Evolutionary conservation across 345 rosid species (phyloP).

Genomic region (Salix dunnii): DNA sequence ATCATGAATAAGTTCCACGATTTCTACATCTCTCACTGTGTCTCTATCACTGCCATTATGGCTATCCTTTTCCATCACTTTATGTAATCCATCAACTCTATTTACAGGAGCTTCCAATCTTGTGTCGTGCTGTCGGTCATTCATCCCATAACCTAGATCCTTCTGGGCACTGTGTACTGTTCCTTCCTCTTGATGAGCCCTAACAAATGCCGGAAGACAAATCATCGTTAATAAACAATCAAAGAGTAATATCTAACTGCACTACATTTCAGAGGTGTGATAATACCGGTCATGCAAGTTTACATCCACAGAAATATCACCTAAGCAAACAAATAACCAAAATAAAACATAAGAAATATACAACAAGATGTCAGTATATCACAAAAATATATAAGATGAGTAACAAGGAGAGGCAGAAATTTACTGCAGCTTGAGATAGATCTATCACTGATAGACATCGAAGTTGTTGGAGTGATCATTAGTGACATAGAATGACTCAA

Average conservation of each 20-base stretch:
- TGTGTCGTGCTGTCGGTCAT: conserved; percentile 23
- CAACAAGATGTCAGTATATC: conserved; percentile 4
- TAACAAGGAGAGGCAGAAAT: not conserved
- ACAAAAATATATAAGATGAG: not conserved
- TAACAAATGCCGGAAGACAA: conserved; percentile 18
- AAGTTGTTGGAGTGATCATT: conserved; percentile 56
- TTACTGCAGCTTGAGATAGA: conserved; percentile 67
- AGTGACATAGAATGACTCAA: conserved; percentile 31
- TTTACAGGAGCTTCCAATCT: conserved; percentile 28
- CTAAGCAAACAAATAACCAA: conserved; percentile 32
- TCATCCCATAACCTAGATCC: conserved; percentile 25
- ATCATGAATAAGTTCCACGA: conserved; percentile 24
- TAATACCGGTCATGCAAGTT: conserved; percentile 49
- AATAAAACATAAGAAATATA: conserved; percentile 15
- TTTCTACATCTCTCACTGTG: conserved; percentile 39
- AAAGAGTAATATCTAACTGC: conserved; percentile 1
- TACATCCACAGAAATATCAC: conserved; percentile 71
- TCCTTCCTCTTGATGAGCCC: conserved; percentile 55
- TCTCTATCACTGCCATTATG: conserved; percentile 22
- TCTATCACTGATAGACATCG: conserved; percentile 58
- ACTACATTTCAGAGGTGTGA: not conserved
- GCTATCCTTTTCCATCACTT: conserved; percentile 24
- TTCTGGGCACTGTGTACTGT: conserved; percentile 35
- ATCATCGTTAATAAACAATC: not conserved
- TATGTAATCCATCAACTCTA: conserved; percentile 33